Base-by-base conservation (phyloP, 805 yeast species). In the Ogataea paraovalis region DNA sequence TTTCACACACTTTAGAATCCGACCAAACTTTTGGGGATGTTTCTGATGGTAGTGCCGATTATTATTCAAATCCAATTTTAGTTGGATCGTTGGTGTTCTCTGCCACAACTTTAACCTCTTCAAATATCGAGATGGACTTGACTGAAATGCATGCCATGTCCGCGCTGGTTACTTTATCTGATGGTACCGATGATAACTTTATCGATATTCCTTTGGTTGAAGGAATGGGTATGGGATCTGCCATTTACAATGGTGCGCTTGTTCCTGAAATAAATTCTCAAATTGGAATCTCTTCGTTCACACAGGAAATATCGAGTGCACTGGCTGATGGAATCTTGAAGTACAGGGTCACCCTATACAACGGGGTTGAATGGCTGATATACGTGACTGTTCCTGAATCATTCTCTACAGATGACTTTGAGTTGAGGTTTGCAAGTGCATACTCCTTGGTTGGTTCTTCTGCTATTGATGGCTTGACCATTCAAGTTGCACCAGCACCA, bases 191-290 rank as follows among this genome's bases (percentile, higher is more conserved):
- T n/a, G 48, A 66, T 16, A 56, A 61, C 3, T 69, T 63, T 41
- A 66, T 83, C 14, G 70, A 72, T 28, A 52, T 78, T 41, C 80
- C 82, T 3, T 53, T 82, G 39, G 82, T 78, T 14, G 78, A 76
- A 58, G 86, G 86, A 48, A 76, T 79, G 80, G 86, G 85, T 18
- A 71, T 79, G 52, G 70, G 71, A 5, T 73, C 82, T 4, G 80
- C 76, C 25, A 59, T 79, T 23, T 78, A 76, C 53, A 64, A 75
- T 55, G 80, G 80, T 32, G 55, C 60, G 45, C 65, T 79, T 54
- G 68, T 74, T 25, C 76, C 82, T 16, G 55, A 63, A 19, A 55
- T 81, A 25, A 69, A 68, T 52, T 69, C 81, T 2, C 70, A 70
- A 48, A 66, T 75, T 39, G 84, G 82, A 4, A 60, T 80, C 47